Percentiles rank a stretch among this genome's conserved stretches.
phyloP scores from a whole-genome alignment of 2,329 filamentous ascomycete species.

The Diaporthe vaccinii region DNA sequence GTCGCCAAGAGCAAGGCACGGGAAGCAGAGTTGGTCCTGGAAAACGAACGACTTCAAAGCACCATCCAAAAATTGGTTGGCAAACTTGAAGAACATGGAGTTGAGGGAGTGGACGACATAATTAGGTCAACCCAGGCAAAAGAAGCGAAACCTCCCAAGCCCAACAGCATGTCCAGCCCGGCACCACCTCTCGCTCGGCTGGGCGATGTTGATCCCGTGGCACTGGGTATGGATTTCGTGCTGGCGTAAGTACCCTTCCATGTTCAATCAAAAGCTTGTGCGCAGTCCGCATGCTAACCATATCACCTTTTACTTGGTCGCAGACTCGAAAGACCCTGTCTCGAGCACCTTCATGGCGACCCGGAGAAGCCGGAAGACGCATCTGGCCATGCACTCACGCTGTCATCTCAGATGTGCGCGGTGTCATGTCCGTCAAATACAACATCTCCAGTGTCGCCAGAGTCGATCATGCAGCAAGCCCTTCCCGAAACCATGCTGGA shows the following conservation, averaged over 20 bases:
- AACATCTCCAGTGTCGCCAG: background rate
- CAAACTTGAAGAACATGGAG: constrained; percentile 42
- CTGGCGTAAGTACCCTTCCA: constrained; percentile 45
- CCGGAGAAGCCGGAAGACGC: constrained; percentile 45
- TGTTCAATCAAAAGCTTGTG: background rate
- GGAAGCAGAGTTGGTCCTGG: constrained; percentile 44
- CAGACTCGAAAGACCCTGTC: constrained; percentile 49
- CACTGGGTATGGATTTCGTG: constrained; percentile 52
- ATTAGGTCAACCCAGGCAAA: background rate
- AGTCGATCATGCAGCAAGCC: constrained; percentile 32
- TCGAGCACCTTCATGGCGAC: constrained; percentile 47
- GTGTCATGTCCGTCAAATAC: background rate
- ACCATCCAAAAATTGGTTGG: constrained; percentile 41
- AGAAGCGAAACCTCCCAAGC: background rate
- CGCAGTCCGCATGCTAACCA: background rate
- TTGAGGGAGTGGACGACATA: constrained; percentile 31
- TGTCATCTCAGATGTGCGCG: constrained; percentile 43
- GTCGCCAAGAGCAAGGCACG: constrained; percentile 41
- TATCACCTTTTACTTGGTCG: background rate
- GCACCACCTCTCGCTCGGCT: constrained; percentile 2
- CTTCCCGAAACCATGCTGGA: constrained; percentile 45
- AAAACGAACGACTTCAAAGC: constrained; percentile 42
- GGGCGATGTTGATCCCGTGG: constrained; percentile 45
- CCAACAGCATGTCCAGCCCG: constrained; percentile 6
- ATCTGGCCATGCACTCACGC: constrained; percentile 47